Evolutionary conservation across 129 eudicot species (phyloP).

Genomic region (Lonicera japonica): DNA sequence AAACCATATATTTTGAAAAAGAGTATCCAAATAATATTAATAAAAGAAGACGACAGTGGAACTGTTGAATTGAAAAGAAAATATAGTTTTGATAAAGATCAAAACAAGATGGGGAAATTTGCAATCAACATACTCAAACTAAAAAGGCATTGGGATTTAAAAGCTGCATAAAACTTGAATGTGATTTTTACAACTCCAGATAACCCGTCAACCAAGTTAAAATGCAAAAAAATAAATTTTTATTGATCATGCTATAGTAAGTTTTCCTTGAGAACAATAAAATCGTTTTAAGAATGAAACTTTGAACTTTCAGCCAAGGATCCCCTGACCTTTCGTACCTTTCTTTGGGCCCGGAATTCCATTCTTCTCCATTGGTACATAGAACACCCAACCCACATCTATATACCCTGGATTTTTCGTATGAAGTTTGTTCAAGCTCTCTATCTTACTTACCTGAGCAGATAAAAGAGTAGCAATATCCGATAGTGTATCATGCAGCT

Average conservation of each 20-base stretch:
- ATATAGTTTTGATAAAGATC: too few species aligned
- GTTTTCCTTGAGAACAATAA: conserved; percentile 26
- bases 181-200: background rate
- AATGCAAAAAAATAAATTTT: background rate
- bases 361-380: conserved; percentile 54
- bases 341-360: conserved; percentile 29
- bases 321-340: conserved; percentile 30
- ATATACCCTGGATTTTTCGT: conserved; percentile 26
- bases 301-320: background rate
- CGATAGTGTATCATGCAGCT: conserved; percentile 46
- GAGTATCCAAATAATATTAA: too few species aligned
- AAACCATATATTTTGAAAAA: background rate
- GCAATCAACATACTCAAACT: background rate
- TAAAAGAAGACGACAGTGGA: background rate
- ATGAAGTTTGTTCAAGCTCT: conserved; percentile 35
- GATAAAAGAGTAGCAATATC: conserved; percentile 42
- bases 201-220: background rate
- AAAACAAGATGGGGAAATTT: background rate
- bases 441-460: conserved; percentile 44
- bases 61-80: background rate
- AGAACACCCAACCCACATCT: conserved; percentile 48
- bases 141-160: background rate
- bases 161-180: background rate
- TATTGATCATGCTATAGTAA: too few species aligned
- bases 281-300: background rate